These are phyloP conservation scores for Trichopus zeylanicus DNA, from an alignment of 116 monocot species.

Conservation along the genomic window DNA sequence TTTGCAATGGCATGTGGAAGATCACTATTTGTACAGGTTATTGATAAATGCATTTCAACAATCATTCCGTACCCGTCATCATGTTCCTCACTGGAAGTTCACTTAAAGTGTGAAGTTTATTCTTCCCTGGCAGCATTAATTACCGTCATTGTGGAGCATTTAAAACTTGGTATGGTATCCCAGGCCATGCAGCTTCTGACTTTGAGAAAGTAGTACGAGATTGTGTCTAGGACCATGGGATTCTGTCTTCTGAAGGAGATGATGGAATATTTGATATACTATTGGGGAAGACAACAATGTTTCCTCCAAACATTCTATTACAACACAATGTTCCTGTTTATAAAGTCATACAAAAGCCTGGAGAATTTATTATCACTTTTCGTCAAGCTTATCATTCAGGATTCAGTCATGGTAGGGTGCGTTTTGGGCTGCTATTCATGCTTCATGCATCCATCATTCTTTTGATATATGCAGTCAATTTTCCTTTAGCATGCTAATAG, in stretches of 20 bases:
- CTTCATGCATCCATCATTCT: background rate
- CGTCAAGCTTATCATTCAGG: slow-evolving; percentile 97
- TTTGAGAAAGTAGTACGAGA: slow-evolving; percentile 70
- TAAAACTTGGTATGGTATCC: slow-evolving; percentile 99
- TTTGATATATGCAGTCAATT: background rate
- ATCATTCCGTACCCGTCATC: no score
- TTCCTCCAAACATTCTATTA: slow-evolving; percentile 79
- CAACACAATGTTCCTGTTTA: slow-evolving; percentile 84
- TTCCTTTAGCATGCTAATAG: background rate
- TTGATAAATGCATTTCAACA: no score
- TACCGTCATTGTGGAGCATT: slow-evolving; percentile 99
- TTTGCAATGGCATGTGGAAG: slow-evolving; percentile 99
- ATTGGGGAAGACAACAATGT: slow-evolving; percentile 96
- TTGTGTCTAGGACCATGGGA: slow-evolving; percentile 67
- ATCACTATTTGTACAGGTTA: slow-evolving; percentile 97
- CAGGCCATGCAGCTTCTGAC: slow-evolving; percentile 68
- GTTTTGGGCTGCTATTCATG: background rate
- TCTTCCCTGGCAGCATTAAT: slow-evolving; percentile 58
- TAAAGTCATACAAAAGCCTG: slow-evolving; percentile 92
- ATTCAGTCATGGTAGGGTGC: slow-evolving; percentile 82
- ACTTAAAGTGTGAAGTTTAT: no score
- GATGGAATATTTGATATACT: slow-evolving; percentile 87
- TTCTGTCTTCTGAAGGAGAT: slow-evolving; percentile 47
- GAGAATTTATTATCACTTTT: slow-evolving; percentile 93
- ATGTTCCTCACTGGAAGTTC: no score